These are phyloP conservation scores for Emergomyces pasteurianus DNA, from an alignment of 2,329 filamentous ascomycete genomes.

Conservation along the genomic window DNA sequence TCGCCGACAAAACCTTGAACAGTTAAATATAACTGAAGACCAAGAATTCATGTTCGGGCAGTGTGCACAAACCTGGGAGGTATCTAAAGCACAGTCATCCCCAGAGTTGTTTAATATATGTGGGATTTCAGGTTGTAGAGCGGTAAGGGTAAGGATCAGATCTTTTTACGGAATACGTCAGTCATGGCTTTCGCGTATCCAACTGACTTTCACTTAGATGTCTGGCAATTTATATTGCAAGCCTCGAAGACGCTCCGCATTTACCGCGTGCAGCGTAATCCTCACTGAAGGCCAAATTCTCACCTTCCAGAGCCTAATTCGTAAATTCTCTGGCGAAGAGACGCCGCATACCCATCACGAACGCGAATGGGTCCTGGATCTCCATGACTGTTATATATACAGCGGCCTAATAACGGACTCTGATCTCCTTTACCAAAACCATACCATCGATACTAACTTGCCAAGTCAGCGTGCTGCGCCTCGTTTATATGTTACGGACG, in stretches of 20 bases:
- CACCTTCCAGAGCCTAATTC: slow-evolving; percentile 49
- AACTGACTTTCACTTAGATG: slow-evolving; percentile 28
- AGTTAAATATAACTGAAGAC: slow-evolving; percentile 53
- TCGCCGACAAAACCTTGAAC: slow-evolving; percentile 45
- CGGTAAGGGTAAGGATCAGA: slow-evolving; percentile 36
- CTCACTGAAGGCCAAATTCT: slow-evolving; percentile 49
- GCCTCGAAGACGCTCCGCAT: slow-evolving; percentile 49
- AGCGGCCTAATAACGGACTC: slow-evolving; percentile 50
- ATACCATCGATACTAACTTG: slow-evolving; percentile 51
- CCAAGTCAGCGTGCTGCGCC: slow-evolving; percentile 49
- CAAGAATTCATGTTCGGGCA: slow-evolving; percentile 54
- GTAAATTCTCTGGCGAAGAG: slow-evolving; percentile 43
- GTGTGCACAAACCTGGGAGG: slow-evolving; percentile 57
- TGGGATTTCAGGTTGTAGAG: slow-evolving; percentile 49
- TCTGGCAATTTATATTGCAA: slow-evolving; percentile 53
- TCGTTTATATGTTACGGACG: slow-evolving; percentile 47
- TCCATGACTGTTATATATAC: slow-evolving; percentile 55
- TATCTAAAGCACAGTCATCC: slow-evolving; percentile 50
- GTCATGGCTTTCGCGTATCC: not conserved
- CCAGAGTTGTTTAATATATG: slow-evolving; percentile 57
- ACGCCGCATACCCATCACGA: slow-evolving; percentile 51
- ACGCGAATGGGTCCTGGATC: slow-evolving; percentile 45
- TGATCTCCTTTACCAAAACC: slow-evolving; percentile 52
- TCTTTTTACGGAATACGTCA: not conserved
- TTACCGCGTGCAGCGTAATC: slow-evolving; percentile 49